Evolutionary conservation across 2,329 filamentous ascomycete genomes (phyloP), one percentile per base, ranked within the genome.

Genomic region (Aspergillus fischeri): DNA sequence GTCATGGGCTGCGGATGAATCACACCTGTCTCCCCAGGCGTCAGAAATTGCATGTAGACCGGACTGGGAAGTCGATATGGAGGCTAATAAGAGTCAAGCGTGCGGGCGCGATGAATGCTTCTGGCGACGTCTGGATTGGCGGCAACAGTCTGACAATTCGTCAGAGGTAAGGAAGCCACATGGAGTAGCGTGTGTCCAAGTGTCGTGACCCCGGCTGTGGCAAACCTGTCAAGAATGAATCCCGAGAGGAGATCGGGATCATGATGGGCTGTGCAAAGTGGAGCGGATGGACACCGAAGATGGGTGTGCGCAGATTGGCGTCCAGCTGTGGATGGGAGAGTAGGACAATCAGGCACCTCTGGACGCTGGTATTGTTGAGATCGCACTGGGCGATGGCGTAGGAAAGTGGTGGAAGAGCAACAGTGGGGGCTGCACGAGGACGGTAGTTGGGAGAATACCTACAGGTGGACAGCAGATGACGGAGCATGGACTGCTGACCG

Each of bases 371-470:
- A 29, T 60, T 38, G n/a, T 27, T 47, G 9, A 57, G 24, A 32
- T 57, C 52, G 41, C 59, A 61, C 3, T 52, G 57, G 29, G 52
- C 54, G 38, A 61, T 50, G n/a, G 49, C 49, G 38, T 54, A 52
- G 32, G 59, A 61, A 54, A 61, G 59, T 7, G 54, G 57, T 24
- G 59, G 59, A 32, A 61, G 59, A 41, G 59, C 57, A 35, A 57
- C 28, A 4, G 54, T 61, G 8, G 57, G 51, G 29, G 49, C 57
- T 7, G 52, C 57, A 8, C 48, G 41, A 50, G 59, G 57, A 32
- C 49, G 41, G n/a, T 61, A 59, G 42, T 61, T 59, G 2, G 51
- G 59, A 8, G 53, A 61, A 45, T 61, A 50, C 2, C 45, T 49
- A 44, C 49, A 58, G 35, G 52, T 55, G 4, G 35, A 54, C 17